Base-by-base conservation (phyloP, 1,284 basidiomycete species). In the Polyporus tsugae region DNA sequence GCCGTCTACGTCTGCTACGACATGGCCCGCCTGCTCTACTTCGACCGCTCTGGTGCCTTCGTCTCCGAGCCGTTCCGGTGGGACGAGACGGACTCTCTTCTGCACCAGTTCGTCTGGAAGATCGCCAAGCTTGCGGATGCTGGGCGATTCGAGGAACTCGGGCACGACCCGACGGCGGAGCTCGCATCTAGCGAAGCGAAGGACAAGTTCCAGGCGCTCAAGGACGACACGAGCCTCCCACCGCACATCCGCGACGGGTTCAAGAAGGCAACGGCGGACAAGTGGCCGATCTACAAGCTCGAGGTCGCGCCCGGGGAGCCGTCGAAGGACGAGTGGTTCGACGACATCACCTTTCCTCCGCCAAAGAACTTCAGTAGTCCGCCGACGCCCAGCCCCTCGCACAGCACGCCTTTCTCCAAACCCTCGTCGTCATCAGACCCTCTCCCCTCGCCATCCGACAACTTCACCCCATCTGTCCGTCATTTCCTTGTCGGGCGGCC, bases 41-140 rank as follows among this genome's bases (percentile, higher is more conserved):
- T 52, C 36, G 71, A 72, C 44, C 59, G 63, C 11, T n/a, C 63
- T 3, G 66, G 69, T 15, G 38, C 29, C 29, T 49, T 66, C 41
- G 59, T 72, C 35, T 39, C 69, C 41, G 57, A 64, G 29, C 19
- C 63, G 35, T 70, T 72, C 42, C 53, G 60, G 29, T 66, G 62
- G 49, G 59, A 52, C 44, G 25, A n/a, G n/a, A 39, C 33, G 19
- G 11, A 22, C 10, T 49, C 57, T 0, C 44, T 62, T 6, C 57
- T 72, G 41, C 66, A 63, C 33, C 19, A 15, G 4, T 72, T 70
- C 59, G n/a, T 72, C 49, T 70, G 66, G 66, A 67, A 65, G 60
- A 33, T 68, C 41, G 64, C 66, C 19, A 29, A 68, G 29, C 60
- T 72, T 49, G 36, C 25, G 4, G 19, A 55, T 13, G 53, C 29